Evolutionary conservation across 306 rosid genomes (phyloP).

Genomic region (Sesbania bispinosa): DNA sequence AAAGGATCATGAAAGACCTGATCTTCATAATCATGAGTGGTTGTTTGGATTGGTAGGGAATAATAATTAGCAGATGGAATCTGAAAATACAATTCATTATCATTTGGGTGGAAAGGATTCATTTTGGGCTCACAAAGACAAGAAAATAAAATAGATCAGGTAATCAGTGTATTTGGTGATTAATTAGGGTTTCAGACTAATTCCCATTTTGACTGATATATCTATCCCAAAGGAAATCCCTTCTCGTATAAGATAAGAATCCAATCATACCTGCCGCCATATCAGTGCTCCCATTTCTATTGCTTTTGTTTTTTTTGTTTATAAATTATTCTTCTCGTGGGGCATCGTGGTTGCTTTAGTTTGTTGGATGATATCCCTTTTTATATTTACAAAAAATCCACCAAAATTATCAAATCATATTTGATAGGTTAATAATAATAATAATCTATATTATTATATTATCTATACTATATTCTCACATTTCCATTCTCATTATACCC

Average conservation of each 20-base stretch:
- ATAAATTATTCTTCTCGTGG: conserved; percentile 16
- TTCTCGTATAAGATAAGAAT: background rate
- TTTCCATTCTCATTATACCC: too few species aligned
- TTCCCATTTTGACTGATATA: background rate
- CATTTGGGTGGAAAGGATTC: conserved; percentile 44
- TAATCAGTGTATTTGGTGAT: background rate
- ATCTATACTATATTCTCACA: too few species aligned
- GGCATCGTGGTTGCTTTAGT: background rate
- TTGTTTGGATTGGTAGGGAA: conserved; percentile 32
- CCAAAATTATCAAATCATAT: background rate
- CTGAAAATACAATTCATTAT: conserved; percentile 43
- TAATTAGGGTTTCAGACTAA: conserved; percentile 35
- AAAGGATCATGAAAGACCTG: conserved; percentile 36
- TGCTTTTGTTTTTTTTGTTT: background rate
- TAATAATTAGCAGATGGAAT: conserved; percentile 22
- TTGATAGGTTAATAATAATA: too few species aligned
- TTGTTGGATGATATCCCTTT: background rate
- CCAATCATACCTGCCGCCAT: conserved; percentile 14
- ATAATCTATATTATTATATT: too few species aligned
- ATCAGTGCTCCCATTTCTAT: conserved; percentile 1
- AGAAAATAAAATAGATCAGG: background rate
- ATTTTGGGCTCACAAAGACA: conserved; percentile 8
- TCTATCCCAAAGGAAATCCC: conserved; percentile 31
- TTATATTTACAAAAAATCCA: background rate
- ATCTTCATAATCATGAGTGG: conserved; percentile 47